These are phyloP conservation scores for Lactarius indigo DNA, from an alignment of 768 basidiomycete genomes.

Conservation along the genomic window DNA sequence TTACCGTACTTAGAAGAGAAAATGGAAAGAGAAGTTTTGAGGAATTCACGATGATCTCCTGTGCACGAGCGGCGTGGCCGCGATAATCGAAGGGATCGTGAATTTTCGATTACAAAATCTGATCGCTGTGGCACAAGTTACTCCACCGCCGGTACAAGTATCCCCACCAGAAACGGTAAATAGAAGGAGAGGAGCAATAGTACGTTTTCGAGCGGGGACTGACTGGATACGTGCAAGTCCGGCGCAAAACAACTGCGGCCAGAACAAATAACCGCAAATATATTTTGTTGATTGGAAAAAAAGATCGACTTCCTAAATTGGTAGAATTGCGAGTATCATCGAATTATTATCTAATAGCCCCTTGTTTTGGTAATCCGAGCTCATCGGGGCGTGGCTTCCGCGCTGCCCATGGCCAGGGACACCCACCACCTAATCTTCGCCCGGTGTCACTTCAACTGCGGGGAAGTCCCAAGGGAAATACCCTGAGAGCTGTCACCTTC, in stretches of 20 bases:
- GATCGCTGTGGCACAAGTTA: neutral
- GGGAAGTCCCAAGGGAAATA: neutral
- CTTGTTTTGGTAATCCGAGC: conserved; percentile 15
- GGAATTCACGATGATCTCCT: neutral
- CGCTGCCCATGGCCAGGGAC: neutral
- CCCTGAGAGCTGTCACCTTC: neutral
- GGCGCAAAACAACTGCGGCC: neutral
- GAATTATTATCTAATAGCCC: neutral
- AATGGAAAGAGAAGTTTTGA: conserved; percentile 17
- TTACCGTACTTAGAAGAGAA: conserved; percentile 21
- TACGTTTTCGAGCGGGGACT: neutral
- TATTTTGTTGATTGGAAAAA: neutral
- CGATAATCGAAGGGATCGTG: conserved; percentile 9
- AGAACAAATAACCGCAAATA: conserved; percentile 8
- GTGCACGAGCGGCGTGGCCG: neutral
- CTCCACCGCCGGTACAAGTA: neutral
- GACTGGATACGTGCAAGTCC: neutral
- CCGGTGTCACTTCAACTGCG: conserved; percentile 9
- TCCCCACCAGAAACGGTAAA: neutral
- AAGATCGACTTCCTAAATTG: conserved; percentile 12
- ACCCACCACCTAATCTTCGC: conserved; percentile 3
- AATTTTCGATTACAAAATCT: neutral
- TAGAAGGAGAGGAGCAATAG: neutral
- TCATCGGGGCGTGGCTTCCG: conserved; percentile 15
- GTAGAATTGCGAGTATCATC: neutral